Evolutionary conservation across 164 flowering plant genomes (phyloP), one percentile per base, ranked within the genome.

Genomic region (Liquidambar formosana): DNA sequence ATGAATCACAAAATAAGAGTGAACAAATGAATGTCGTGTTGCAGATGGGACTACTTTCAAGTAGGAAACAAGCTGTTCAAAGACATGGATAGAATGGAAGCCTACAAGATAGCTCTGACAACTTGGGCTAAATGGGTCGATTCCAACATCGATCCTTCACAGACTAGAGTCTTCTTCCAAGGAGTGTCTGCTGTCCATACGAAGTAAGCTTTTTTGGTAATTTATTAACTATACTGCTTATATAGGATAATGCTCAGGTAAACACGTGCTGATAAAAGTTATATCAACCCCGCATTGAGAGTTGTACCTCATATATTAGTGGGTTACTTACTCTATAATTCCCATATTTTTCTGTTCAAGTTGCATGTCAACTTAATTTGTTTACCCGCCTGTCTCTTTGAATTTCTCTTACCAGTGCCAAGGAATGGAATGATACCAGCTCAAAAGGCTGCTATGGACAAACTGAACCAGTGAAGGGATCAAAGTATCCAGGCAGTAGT

Each of bases 401-500:
- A 21, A 47, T 19, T 8, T 10, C 3, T 16, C 53, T 19, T 63
- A 6, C 47, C 4, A 84, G 89, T 61, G 81, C 80, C 41, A 51
- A 25, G 10, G 79, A 76, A 1, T 80, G 90, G 88, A 56, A 43
- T 0, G 75, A 68, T 4, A 61, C 78, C 6, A 65, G 47, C 26
- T 72, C 66, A 27, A 62, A 58, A 52, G 62, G 18, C 21, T 82
- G 89, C 65, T 9, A 8, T 0, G 75, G 79, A 25, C 71, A 85
- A 59, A 80, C 78, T 0, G 48, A 46, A 12, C 89, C 91, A 3
- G 33, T 80, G n/a, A 8, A 10, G 5, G 89, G 87, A 43, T 51
- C 84, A 8, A 60, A 0, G 15, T 86, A 81, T 61, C 86, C 89
- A 18, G 82, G 81, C 3, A 58, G 57, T 1, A 10, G 14, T 0